Percentiles rank a stretch among this genome's conserved stretches.
These are phyloP conservation scores for Linderniella brevidens DNA, from an alignment of 257 asterid genomes.

Conservation along the genomic window DNA sequence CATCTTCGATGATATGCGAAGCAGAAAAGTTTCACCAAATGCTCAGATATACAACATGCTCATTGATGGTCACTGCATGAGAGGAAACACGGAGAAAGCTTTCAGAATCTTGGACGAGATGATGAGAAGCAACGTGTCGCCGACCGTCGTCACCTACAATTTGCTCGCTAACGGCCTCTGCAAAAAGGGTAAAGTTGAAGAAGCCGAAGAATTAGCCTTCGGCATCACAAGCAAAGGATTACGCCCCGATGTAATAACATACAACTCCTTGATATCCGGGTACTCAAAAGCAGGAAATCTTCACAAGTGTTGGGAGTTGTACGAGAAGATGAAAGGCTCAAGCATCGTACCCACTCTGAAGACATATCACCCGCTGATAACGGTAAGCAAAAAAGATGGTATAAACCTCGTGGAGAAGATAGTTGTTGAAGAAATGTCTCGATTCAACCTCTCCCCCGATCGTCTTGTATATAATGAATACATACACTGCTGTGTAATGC, in stretches of 20 bases:
- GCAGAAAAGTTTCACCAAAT: conserved; percentile 42
- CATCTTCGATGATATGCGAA: conserved; percentile 41
- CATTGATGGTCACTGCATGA: conserved; percentile 37
- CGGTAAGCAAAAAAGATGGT: conserved; percentile 23
- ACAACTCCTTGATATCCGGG: conserved; percentile 50
- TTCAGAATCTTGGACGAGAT: conserved; percentile 31
- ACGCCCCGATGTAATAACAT: conserved; percentile 56
- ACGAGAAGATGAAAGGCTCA: conserved; percentile 40
- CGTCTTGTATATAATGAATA: conserved; percentile 48
- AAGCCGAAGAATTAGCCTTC: conserved; percentile 50
- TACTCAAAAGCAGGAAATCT: conserved; percentile 31
- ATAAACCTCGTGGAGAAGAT: conserved; percentile 32
- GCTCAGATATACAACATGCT: conserved; percentile 55
- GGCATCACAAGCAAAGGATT: conserved; percentile 31
- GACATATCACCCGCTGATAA: conserved; percentile 55
- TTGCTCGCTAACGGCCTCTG: conserved; percentile 44
- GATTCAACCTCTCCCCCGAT: conserved; percentile 33
- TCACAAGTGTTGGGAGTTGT: conserved; percentile 35
- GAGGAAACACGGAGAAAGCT: conserved; percentile 35
- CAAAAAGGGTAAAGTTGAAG: conserved; percentile 33
- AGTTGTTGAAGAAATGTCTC: conserved; percentile 40
- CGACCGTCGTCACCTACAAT: conserved; percentile 60
- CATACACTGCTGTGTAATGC: conserved; percentile 32
- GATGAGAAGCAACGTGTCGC: conserved; percentile 21
- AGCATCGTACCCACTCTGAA: conserved; percentile 48